phyloP scores from a whole-genome alignment of 306 rosid species.

The Datisca glomerata region DNA sequence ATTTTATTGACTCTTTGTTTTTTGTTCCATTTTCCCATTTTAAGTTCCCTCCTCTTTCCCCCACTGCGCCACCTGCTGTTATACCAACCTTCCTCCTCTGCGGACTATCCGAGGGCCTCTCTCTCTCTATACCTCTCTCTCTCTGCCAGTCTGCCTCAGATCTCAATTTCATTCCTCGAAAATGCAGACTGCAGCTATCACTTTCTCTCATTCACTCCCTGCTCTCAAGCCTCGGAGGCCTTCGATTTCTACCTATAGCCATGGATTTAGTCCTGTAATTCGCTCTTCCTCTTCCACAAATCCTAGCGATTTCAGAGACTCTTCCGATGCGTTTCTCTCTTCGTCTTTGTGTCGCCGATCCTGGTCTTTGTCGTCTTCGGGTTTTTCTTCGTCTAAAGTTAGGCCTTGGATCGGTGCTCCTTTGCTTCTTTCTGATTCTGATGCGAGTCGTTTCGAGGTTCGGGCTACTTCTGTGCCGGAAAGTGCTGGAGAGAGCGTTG shows the following conservation, averaged over 20 bases:
- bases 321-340: slow-evolving; percentile 18
- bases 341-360: slow-evolving; percentile 40
- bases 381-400: slow-evolving; percentile 29
- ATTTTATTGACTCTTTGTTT: background rate
- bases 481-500: slow-evolving; percentile 20
- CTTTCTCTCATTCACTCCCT: slow-evolving; percentile 5
- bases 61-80: slow-evolving; percentile 5
- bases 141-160: slow-evolving; percentile 5
- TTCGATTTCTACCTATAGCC: background rate
- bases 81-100: slow-evolving; percentile 16
- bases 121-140: background rate
- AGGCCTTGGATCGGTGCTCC: slow-evolving; percentile 33
- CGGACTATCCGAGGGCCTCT: slow-evolving; percentile 32
- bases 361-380: slow-evolving; percentile 41
- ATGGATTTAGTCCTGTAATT: slow-evolving; percentile 1
- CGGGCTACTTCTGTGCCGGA: slow-evolving; percentile 54
- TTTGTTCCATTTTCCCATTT: slow-evolving; percentile 2
- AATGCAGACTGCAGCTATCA: slow-evolving; percentile 13
- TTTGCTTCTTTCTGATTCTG: slow-evolving; percentile 14
- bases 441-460: slow-evolving; percentile 20
- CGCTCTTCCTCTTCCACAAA: slow-evolving; percentile 17
- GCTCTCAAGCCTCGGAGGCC: slow-evolving; percentile 11
- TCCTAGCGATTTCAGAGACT: slow-evolving; percentile 8
- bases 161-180: slow-evolving; percentile 6
- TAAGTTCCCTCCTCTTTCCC: slow-evolving; percentile 6